Percentiles rank a stretch among this genome's conserved stretches.
phyloP scores from a whole-genome alignment of 495 filamentous ascomycete genomes.

The Penicillium cataractarum region DNA sequence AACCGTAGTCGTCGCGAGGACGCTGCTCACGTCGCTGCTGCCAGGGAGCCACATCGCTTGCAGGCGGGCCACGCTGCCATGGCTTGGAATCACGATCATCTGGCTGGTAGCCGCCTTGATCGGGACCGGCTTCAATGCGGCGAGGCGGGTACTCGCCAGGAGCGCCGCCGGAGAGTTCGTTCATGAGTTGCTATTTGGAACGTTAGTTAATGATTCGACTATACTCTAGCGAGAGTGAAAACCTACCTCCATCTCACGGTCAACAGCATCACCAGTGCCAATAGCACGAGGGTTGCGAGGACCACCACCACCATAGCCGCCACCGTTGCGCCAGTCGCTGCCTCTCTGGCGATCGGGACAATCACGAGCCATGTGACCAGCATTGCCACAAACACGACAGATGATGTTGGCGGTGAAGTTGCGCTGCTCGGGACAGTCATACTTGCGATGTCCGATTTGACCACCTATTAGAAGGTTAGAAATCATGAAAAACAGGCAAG shows the following conservation, averaged over 20 bases:
- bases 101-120: slow-evolving; percentile 43
- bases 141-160: slow-evolving; percentile 67
- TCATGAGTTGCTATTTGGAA: slow-evolving; percentile 81
- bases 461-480: slow-evolving; percentile 56
- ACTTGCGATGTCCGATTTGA: slow-evolving; percentile 98
- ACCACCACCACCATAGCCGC: slow-evolving; percentile 36
- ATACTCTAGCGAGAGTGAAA: slow-evolving; percentile 11
- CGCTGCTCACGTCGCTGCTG: slow-evolving; percentile 62
- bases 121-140: slow-evolving; percentile 85
- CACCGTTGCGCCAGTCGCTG: slow-evolving; percentile 83
- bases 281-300: slow-evolving; percentile 63
- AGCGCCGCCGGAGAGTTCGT: slow-evolving; percentile 86
- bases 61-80: slow-evolving; percentile 80
- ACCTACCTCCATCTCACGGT: slow-evolving; percentile 91
- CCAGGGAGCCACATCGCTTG: slow-evolving; percentile 84
- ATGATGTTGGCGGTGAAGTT: slow-evolving; percentile 99
- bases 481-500: slow-evolving; percentile 1
- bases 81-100: slow-evolving; percentile 71
- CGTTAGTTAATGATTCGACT: slow-evolving; percentile 36
- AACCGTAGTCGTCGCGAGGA: slow-evolving; percentile 53
- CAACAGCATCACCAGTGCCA: slow-evolving; percentile 80
- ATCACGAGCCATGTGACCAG: slow-evolving; percentile 90
- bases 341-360: slow-evolving; percentile 92
- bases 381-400: slow-evolving; percentile 96
- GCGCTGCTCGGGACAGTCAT: slow-evolving; percentile 95